Conservation (phyloP, 345 rosid genomes). For the Euclidium syriacum region DNA sequence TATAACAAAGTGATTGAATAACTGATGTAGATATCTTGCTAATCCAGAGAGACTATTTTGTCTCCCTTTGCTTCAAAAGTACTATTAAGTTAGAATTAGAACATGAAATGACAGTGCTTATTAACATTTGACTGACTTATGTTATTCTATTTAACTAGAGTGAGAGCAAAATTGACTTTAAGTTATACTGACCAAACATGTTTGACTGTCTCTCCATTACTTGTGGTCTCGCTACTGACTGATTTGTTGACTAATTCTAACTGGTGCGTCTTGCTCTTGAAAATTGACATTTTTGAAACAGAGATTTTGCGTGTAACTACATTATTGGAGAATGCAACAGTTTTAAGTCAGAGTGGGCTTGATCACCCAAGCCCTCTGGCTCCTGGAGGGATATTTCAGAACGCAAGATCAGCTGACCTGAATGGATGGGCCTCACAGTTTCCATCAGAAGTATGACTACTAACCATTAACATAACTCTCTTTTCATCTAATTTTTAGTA, state of each 20-base stretch:
- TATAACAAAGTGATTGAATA: background rate
- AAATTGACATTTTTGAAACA: constrained; percentile 97
- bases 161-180: constrained; percentile 39
- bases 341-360: constrained; percentile 96
- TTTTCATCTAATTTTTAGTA: constrained; percentile 57
- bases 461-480: constrained; percentile 98
- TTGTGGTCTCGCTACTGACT: constrained; percentile 64
- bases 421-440: constrained; percentile 88
- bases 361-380: constrained; percentile 92
- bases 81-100: background rate
- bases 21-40: background rate
- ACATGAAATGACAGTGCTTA: background rate
- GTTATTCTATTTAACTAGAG: constrained; percentile 17
- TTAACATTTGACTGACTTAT: constrained; percentile 22
- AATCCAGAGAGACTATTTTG: background rate
- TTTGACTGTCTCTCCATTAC: constrained; percentile 44
- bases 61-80: background rate
- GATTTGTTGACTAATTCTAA: constrained; percentile 71
- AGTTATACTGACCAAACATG: constrained; percentile 49
- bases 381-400: constrained; percentile 87
- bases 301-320: constrained; percentile 98
- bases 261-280: constrained; percentile 92
- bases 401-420: constrained; percentile 93
- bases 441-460: constrained; percentile 99
- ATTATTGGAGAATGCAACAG: constrained; percentile 98